Base-by-base conservation (phyloP, 202 grass and related monocot species). In the Zizania palustris region DNA sequence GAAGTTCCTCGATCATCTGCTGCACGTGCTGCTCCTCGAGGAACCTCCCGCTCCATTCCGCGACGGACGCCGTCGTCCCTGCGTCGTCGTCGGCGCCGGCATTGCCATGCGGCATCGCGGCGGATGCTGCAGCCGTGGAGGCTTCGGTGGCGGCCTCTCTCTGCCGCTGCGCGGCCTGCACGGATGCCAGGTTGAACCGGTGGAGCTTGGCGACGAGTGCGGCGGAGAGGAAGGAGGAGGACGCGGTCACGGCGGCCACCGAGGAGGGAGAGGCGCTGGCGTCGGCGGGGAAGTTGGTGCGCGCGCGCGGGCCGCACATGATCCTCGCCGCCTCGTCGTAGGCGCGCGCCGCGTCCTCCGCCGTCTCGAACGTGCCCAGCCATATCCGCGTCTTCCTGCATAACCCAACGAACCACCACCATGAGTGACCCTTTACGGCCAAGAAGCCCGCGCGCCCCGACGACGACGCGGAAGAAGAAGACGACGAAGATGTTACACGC, bases 361-460 rank as follows among this genome's bases (percentile, higher is more conserved):
- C 89, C 9, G 91, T 94, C 69, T 94, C 91, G 76, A 97, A 97
- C 43, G 95, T 97, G 81, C 91, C 91, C 2, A 98, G 87, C 95
- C 91, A 98, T 46, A 93, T 84, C 0, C 90, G 87, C 9, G 82
- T 85, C 84, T 93, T 93, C 85, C 91, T 93, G 86, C 42, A 60
- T 64, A 21, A 19, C 42, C 3, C 10, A 7, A 18, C 3, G 4
- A 28, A 49, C 1, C 35, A 71, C 35, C 73, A 63, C 7, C 65
- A 15, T 39, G 20, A 78, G 44, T 6, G 3, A 6, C 28, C 20
- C 1, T 0, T 3, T 14, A 1, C 3, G 6, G 37, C 3, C 65
- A 59, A 50, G 62, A 67, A 49, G 14, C 45, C 15, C 33, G 0
- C 18, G 4, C 18, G 28, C 62, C 2, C 5, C 9, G 9, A 42